Conservation (phyloP, 2,329 filamentous ascomycete genomes). For the Teratosphaeria gauchensis region DNA sequence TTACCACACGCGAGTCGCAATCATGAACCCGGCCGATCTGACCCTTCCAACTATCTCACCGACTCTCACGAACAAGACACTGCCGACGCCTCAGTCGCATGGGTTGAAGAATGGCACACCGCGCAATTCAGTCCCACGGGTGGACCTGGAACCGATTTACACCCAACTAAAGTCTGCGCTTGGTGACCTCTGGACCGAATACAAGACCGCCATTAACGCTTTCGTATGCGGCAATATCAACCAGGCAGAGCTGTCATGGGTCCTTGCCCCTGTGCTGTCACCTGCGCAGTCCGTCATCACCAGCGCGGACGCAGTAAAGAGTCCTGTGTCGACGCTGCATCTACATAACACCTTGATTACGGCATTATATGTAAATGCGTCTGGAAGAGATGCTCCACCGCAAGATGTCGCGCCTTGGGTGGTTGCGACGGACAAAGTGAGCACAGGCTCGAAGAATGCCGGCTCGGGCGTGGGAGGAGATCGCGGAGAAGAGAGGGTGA, state of each 20-base stretch:
- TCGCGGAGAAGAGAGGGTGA: constrained; percentile 52
- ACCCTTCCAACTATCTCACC: constrained; percentile 16
- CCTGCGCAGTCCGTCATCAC: constrained; percentile 34
- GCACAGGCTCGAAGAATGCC: constrained; percentile 52
- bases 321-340: constrained; percentile 28
- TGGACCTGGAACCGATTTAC: constrained; percentile 55
- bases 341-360: constrained; percentile 54
- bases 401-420: constrained; percentile 54
- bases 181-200: constrained; percentile 50
- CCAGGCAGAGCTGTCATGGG: constrained; percentile 50
- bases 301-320: constrained; percentile 8
- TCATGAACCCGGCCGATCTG: constrained; percentile 28
- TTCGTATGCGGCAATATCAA: constrained; percentile 53
- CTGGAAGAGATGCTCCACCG: constrained; percentile 50
- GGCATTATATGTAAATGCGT: constrained; percentile 47
- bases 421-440: constrained; percentile 63
- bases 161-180: constrained; percentile 50
- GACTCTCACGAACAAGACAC: constrained; percentile 18
- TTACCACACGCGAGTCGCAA: neutral
- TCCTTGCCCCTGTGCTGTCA: constrained; percentile 47
- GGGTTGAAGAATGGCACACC: constrained; percentile 40
- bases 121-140: constrained; percentile 45
- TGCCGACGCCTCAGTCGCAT: constrained; percentile 12
- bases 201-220: constrained; percentile 48
- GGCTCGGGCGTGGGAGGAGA: constrained; percentile 44